Evolutionary conservation across 352 stramenopile genomes (phyloP).

Genomic region (Globisporangium okanoganense): DNA sequence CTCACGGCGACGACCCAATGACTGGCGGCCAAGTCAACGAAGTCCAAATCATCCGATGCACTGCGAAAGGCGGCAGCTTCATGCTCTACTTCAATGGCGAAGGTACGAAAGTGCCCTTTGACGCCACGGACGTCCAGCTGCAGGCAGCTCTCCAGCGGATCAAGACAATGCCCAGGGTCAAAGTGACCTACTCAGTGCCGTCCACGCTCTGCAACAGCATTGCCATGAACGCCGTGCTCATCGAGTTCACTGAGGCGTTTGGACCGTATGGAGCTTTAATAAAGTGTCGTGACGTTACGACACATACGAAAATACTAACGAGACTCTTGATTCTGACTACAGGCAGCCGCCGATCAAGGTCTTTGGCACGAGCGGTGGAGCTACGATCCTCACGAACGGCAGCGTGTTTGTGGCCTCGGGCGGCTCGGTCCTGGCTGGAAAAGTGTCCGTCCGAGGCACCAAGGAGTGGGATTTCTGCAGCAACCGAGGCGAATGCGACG

Average conservation of each 20-base stretch:
- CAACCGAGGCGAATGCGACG: slow-evolving; percentile 86
- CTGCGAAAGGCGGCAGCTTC: slow-evolving; percentile 63
- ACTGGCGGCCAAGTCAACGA: slow-evolving; percentile 84
- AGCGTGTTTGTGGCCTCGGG: slow-evolving; percentile 45
- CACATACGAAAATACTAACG: neutral
- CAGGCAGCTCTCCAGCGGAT: slow-evolving; percentile 41
- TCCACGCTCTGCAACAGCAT: slow-evolving; percentile 39
- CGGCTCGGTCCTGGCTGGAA: slow-evolving; percentile 34
- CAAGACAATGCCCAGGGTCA: slow-evolving; percentile 28
- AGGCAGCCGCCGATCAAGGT: slow-evolving; percentile 65
- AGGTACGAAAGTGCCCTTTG: slow-evolving; percentile 45
- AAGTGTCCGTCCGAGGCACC: slow-evolving; percentile 60
- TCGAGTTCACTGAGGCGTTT: slow-evolving; percentile 63
- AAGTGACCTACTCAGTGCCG: slow-evolving; percentile 43
- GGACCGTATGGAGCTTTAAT: slow-evolving; percentile 48
- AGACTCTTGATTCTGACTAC: slow-evolving; percentile 5
- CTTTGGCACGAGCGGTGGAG: slow-evolving; percentile 30
- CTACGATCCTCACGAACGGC: slow-evolving; percentile 37
- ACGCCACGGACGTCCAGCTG: slow-evolving; percentile 47
- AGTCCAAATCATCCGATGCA: slow-evolving; percentile 78
- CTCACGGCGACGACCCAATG: slow-evolving; percentile 83
- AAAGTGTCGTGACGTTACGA: neutral
- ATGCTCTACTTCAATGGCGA: slow-evolving; percentile 60
- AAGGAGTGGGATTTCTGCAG: slow-evolving; percentile 90
- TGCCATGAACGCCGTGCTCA: slow-evolving; percentile 40